A percentile compares a stretch with the other conserved stretches of the same genome.
Evolutionary conservation across 495 filamentous ascomycete genomes (phyloP).

Genomic region (Friedmanniomyces endolithicus): DNA sequence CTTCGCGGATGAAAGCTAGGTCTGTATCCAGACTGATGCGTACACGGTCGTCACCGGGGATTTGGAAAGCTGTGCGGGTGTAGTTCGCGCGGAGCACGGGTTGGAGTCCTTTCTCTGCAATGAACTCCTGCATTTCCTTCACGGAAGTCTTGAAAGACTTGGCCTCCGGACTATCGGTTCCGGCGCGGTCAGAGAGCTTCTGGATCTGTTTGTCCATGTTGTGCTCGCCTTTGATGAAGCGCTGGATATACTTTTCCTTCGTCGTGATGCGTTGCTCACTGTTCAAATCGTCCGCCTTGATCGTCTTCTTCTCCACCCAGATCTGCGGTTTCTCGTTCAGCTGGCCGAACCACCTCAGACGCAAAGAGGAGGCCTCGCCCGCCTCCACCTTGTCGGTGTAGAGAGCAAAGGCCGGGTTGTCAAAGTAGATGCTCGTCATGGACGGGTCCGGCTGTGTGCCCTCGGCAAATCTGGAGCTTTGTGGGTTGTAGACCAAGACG

Average conservation of each 20-base stretch:
- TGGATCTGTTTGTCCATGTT: slow-evolving; percentile 80
- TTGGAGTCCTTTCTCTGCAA: slow-evolving; percentile 63
- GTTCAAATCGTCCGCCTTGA: slow-evolving; percentile 60
- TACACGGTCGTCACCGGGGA: slow-evolving; percentile 81
- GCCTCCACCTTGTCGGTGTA: slow-evolving; percentile 77
- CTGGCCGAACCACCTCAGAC: slow-evolving; percentile 86
- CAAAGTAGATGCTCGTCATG: slow-evolving; percentile 92
- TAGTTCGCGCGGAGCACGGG: slow-evolving; percentile 88
- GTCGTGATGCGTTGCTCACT: slow-evolving; percentile 66
- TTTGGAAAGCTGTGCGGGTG: slow-evolving; percentile 89
- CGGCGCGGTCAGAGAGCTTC: slow-evolving; percentile 61
- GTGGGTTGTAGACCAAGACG: slow-evolving; percentile 82
- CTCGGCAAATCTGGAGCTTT: slow-evolving; percentile 63
- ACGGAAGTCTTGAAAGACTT: slow-evolving; percentile 60
- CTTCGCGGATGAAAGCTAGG: slow-evolving; percentile 84
- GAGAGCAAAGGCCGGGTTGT: slow-evolving; percentile 68
- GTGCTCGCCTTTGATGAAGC: slow-evolving; percentile 77
- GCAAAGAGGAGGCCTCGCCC: slow-evolving; percentile 68
- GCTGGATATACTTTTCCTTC: slow-evolving; percentile 87
- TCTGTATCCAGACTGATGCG: slow-evolving; percentile 88
- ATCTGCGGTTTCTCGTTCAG: slow-evolving; percentile 65
- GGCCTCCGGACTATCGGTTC: slow-evolving; percentile 47
- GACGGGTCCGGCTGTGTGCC: slow-evolving; percentile 69
- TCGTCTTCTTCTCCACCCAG: slow-evolving; percentile 75
- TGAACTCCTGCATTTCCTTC: slow-evolving; percentile 64